Conservation (phyloP, 176 grass and related monocot species). For the Olyra latifolia region DNA sequence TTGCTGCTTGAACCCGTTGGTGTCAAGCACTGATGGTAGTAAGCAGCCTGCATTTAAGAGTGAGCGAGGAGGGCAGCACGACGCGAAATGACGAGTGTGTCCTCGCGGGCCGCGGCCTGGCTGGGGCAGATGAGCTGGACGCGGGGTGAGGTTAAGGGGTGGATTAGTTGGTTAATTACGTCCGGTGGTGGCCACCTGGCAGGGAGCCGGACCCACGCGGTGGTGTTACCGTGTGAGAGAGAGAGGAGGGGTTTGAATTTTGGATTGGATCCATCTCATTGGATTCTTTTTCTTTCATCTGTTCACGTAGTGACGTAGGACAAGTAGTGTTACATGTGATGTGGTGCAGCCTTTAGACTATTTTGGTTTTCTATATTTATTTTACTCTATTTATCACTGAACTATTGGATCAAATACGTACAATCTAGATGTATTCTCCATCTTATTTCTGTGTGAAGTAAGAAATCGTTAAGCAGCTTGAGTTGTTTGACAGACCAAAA, state of each 20-base stretch:
- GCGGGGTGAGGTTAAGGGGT: not conserved
- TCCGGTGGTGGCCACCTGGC: not conserved
- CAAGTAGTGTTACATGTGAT: too few species aligned
- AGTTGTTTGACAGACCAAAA: too few species aligned
- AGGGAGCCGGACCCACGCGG: constrained; percentile 14
- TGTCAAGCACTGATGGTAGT: not conserved
- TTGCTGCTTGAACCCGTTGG: not conserved
- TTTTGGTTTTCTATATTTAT: too few species aligned
- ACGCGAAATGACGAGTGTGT: not conserved
- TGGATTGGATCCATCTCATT: too few species aligned
- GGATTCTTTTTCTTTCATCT: too few species aligned
- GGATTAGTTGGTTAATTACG: not conserved
- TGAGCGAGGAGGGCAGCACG: not conserved
- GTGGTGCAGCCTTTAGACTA: too few species aligned
- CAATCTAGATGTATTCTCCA: too few species aligned
- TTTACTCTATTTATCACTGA: too few species aligned
- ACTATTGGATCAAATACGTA: too few species aligned
- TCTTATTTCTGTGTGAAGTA: too few species aligned
- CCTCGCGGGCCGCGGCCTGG: not conserved
- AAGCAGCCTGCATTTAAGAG: not conserved
- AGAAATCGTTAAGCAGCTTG: too few species aligned
- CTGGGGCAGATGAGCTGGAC: constrained; percentile 19
- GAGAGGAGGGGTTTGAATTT: constrained; percentile 13
- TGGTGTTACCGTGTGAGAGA: not conserved
- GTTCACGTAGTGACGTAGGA: too few species aligned